Percentiles rank a stretch among this genome's conserved stretches.
Conservation (phyloP, 768 basidiomycete genomes). For the Lyophyllum decastes region DNA sequence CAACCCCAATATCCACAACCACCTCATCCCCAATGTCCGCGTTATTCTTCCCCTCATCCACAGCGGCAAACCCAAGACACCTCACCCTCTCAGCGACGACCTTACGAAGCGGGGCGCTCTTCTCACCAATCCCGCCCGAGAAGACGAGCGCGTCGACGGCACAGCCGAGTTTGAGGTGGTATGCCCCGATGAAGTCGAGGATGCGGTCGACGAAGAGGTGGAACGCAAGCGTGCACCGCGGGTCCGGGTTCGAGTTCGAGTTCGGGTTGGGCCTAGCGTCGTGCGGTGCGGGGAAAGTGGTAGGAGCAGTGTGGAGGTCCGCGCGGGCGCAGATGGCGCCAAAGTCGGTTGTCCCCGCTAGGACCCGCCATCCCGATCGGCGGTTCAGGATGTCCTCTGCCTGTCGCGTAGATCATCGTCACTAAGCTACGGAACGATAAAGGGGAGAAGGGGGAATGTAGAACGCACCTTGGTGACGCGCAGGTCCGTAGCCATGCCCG, state of each 20-base stretch:
- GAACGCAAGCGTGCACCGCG: constrained; percentile 60
- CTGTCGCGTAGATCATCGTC: constrained; percentile 21
- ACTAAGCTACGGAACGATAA: background rate
- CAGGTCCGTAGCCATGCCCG: constrained; percentile 43
- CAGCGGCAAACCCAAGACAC: constrained; percentile 61
- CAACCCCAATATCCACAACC: constrained; percentile 48
- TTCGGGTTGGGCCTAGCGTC: constrained; percentile 18
- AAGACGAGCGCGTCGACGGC: constrained; percentile 81
- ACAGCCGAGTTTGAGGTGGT: constrained; percentile 70
- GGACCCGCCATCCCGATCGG: constrained; percentile 74
- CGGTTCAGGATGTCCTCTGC: constrained; percentile 77
- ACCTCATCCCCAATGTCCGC: constrained; percentile 40
- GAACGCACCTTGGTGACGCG: constrained; percentile 50
- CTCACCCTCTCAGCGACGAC: constrained; percentile 53
- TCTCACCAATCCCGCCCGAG: constrained; percentile 88
- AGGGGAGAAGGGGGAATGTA: background rate
- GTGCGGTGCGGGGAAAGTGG: constrained; percentile 12
- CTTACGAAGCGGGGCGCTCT: constrained; percentile 57
- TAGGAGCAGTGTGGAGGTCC: constrained; percentile 23
- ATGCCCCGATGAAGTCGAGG: constrained; percentile 70
- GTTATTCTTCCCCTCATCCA: constrained; percentile 51
- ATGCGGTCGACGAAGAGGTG: constrained; percentile 80
- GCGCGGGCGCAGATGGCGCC: constrained; percentile 58
- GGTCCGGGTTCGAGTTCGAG: background rate
- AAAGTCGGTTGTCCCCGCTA: constrained; percentile 85